Base-by-base conservation (phyloP, 225 moss, liverwort and hornwort genomes). In the Marchantia paleacea region DNA sequence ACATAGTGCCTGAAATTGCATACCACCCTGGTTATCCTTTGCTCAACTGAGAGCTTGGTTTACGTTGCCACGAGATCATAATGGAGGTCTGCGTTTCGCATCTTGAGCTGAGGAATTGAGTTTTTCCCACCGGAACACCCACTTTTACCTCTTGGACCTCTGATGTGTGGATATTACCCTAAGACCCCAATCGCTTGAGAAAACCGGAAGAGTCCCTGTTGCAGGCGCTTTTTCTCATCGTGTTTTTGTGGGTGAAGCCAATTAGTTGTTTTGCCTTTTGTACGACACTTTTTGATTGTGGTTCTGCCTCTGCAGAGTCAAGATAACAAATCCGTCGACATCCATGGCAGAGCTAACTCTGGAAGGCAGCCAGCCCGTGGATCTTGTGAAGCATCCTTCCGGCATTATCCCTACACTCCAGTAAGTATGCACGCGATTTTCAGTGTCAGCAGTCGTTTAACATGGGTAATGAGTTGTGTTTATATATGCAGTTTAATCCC, bases 321-420 rank as follows among this genome's bases (percentile, higher is more conserved):
- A 60, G 51, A 52, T 12, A 50, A 55, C 58, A 25, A 16, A 54
- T 12, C 15, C 31, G 31, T 26, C 58, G n/a, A 51, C 19, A 54
- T 82, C 62, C 19, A 96, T 96, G 96, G 94, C 96, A 19, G 96
- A 96, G 80, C 83, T 86, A 81, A 85, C 89, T 82, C 80, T 94
- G 88, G 96, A 96, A 84, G 92, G 92, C 82, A 96, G 86, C 85
- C 92, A 93, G 87, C 97, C 94, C 69, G 97, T 97, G 86, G 97
- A 97, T 92, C 93, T 97, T 78, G 92, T 85, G 31, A 97, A 94
- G 89, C 97, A 97, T 70, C 97, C 97, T 80, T 97, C 97, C 11
- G 97, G 97, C 76, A 97, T 97, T 78, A 88, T 97, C 6, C 97
- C 97, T 2, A 97, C 94, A 7, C 81, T 97, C 67, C 97, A 97